Percentiles rank a stretch among this genome's conserved stretches.
phyloP scores from a whole-genome alignment of 768 basidiomycete genomes.

The Leccinum obscurum region DNA sequence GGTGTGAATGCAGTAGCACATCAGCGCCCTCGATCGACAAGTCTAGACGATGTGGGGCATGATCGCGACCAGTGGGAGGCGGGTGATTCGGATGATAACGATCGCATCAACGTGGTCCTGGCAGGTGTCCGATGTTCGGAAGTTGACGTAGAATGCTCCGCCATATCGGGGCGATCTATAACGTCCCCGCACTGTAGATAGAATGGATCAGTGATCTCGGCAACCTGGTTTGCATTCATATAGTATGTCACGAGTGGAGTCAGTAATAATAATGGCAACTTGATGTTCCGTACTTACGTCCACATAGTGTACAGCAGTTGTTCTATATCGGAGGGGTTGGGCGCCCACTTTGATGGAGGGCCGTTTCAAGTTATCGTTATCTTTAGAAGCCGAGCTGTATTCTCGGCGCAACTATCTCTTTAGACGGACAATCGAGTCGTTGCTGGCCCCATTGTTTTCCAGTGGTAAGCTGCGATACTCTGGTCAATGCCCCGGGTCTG shows the following conservation, averaged over 20 bases:
- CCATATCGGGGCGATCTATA: not conserved
- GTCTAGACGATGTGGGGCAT: not conserved
- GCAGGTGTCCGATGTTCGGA: too few species aligned
- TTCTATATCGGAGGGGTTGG: not conserved
- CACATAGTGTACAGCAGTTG: not conserved
- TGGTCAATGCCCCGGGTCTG: not conserved
- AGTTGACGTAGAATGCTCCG: not conserved
- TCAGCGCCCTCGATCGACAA: not conserved
- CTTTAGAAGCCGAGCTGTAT: not conserved
- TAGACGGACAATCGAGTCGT: too few species aligned
- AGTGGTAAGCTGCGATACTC: not conserved
- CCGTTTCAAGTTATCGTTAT: not conserved
- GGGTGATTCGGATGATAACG: not conserved
- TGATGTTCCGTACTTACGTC: not conserved
- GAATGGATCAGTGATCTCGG: not conserved
- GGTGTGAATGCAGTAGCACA: not conserved
- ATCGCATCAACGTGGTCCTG: not conserved
- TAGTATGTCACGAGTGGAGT: not conserved
- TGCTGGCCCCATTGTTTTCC: not conserved
- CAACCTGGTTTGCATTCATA: not conserved
- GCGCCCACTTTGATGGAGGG: not conserved
- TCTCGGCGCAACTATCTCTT: not conserved
- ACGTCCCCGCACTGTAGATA: not conserved
- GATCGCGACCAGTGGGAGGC: not conserved
- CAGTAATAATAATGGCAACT: not conserved